Percentiles rank a stretch among this genome's conserved stretches.
Conservation (phyloP, 768 basidiomycete species). For the Mycena haematopus region DNA sequence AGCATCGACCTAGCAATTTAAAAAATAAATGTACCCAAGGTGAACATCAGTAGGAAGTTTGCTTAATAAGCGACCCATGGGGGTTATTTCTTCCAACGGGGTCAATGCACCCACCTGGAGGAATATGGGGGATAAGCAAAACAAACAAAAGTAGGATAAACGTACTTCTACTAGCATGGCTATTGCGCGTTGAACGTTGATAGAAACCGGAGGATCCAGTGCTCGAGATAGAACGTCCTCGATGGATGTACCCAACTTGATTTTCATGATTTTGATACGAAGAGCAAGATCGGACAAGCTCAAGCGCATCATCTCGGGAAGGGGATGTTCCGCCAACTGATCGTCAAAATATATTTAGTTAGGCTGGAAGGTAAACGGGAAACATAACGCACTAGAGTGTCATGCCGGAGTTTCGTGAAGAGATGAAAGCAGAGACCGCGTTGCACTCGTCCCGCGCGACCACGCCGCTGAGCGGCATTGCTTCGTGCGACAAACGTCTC, state of each 20-base stretch:
- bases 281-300: conserved; percentile 91
- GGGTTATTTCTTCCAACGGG: conserved; percentile 86
- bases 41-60: conserved; percentile 96
- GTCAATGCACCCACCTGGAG: conserved; percentile 85
- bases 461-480: conserved; percentile 89
- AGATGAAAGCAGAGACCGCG: conserved; percentile 93
- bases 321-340: conserved; percentile 87
- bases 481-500: conserved; percentile 93
- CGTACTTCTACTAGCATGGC: conserved; percentile 87
- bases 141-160: conserved; percentile 13
- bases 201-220: conserved; percentile 83
- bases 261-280: conserved; percentile 92
- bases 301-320: conserved; percentile 94
- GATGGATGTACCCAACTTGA: conserved; percentile 83
- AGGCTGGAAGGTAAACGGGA: not conserved
- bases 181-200: conserved; percentile 91
- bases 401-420: conserved; percentile 88
- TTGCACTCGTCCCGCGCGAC: conserved; percentile 91
- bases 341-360: conserved; percentile 12
- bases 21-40: conserved; percentile 32
- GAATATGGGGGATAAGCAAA: conserved; percentile 7
- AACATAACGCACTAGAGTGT: conserved; percentile 63
- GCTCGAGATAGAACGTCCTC: conserved; percentile 90
- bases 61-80: conserved; percentile 89
- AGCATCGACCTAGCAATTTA: not conserved